Evolutionary conservation across 148 eudicot genomes (phyloP), one percentile per base, ranked within the genome.

Genomic region (Nepenthes mirabilis): DNA sequence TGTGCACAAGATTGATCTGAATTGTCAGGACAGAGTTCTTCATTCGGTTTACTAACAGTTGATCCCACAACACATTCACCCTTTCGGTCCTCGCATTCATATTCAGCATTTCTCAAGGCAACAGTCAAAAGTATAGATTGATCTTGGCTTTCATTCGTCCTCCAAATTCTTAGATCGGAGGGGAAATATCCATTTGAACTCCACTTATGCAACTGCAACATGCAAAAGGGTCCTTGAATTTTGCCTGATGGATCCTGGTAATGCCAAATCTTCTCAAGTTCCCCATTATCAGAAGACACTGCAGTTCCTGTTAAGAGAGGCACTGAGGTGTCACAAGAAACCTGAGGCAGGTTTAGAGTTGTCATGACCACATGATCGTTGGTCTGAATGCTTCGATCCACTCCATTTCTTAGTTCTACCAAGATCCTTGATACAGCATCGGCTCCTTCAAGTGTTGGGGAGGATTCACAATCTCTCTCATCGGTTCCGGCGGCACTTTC

Each of bases 151-250:
- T 81, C 83, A 65, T 66, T 73, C 37, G 70, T 58, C 70, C 68
- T 77, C 99, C 99, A 93, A 45, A 93, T 81, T 73, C 80, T 83
- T 82, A 89, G 83, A 76, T 86, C 85, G 63, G 52, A 47, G 11
- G 96, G 96, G 68, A 88, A 88, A 58, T 68, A 80, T 23, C 91
- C 91, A 57, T 80, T 79, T 14, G 80, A 74, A 68, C 72, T 83
- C 95, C 99, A 93, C 74, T 80, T 81, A 40, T 86, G 87, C 55
- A 93, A 72, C 77, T 82, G 89, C 66, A 82, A 57, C 83, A 82
- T 62, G 62, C 79, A 76, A 68, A 93, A 93, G 55, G 99, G 96
- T 60, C 99, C 99, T 76, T 89, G 99, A 72, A 83, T 60, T 51
- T 68, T 82, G 57, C 87, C 95, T 55, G 68, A 68, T 11, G 96